Evolutionary conservation across 1,284 basidiomycete species (phyloP).

Genomic region (Polyporus tsugae): DNA sequence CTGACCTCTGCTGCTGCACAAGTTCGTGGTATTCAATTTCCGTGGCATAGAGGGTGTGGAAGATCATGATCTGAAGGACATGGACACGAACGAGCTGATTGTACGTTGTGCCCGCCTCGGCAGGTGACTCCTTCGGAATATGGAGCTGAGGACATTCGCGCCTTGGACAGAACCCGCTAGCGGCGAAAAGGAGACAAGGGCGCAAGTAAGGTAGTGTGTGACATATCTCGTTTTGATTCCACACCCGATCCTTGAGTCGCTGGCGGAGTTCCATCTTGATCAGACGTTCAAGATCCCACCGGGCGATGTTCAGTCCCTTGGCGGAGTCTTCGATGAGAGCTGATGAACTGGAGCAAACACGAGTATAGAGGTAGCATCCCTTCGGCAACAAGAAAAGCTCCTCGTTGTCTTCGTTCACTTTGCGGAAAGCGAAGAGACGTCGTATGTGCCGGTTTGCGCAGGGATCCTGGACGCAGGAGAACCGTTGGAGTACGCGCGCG

Average conservation of each 20-base stretch:
- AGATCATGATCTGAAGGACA: slow-evolving; percentile 57
- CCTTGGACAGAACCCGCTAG: slow-evolving; percentile 47
- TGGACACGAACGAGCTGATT: slow-evolving; percentile 52
- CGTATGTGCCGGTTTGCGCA: slow-evolving; percentile 35
- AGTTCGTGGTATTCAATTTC: slow-evolving; percentile 20
- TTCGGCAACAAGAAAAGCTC: slow-evolving; percentile 38
- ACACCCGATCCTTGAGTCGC: slow-evolving; percentile 43
- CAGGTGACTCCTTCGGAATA: slow-evolving; percentile 34
- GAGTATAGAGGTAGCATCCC: slow-evolving; percentile 34
- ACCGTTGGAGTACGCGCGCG: slow-evolving; percentile 42
- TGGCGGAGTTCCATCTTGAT: slow-evolving; percentile 38
- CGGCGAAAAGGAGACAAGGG: slow-evolving; percentile 49
- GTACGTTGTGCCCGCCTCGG: slow-evolving; percentile 45
- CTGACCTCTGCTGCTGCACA: slow-evolving; percentile 16
- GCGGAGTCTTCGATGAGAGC: neutral
- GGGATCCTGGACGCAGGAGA: slow-evolving; percentile 43
- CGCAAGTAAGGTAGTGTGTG: slow-evolving; percentile 43
- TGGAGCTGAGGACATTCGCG: slow-evolving; percentile 50
- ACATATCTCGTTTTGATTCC: slow-evolving; percentile 47
- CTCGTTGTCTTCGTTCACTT: slow-evolving; percentile 29
- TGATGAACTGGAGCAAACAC: neutral
- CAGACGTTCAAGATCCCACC: slow-evolving; percentile 23
- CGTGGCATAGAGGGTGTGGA: slow-evolving; percentile 44
- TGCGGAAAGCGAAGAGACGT: slow-evolving; percentile 50
- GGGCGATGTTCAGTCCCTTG: slow-evolving; percentile 17